Evolutionary conservation across 2,329 filamentous ascomycete species (phyloP), one percentile per base, ranked within the genome.

Genomic region (Alternaria viburni): DNA sequence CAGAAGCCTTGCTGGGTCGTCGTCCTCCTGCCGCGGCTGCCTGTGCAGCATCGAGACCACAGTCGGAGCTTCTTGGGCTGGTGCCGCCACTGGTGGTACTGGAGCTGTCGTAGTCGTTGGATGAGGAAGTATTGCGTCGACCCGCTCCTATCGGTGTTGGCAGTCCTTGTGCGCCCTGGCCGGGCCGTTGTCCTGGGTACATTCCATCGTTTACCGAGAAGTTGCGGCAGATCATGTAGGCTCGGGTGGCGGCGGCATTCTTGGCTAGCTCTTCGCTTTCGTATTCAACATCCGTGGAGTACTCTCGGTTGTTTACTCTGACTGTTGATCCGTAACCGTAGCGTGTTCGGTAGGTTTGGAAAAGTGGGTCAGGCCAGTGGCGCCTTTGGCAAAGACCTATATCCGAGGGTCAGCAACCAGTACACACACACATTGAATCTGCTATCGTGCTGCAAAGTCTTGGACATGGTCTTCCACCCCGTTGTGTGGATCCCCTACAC

Each of bases 181-280:
- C 79, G 75, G 86, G 83, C 78, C 86, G 68, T 81, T 88, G 73
- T 71, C 86, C 76, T 76, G 83, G 88, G 68, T 87, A 88, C 93
- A 97, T 97, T 78, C 95, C 95, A 74, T 96, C 93, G 79, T 97
- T 97, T 80, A 96, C 92, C 59, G 93, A 97, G 83, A 97, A 97
- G 86, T 97, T 97, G 69, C 93, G 91, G 85, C 95, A 97, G 71
- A 97, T 96, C 89, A 97, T 95, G 82, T 97, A 98, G 61, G 95
- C 95, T 66, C 93, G 91, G 88, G 96, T 96, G 64, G 95, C 95
- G 25, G 95, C 95, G 74, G 95, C 96, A 81, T 98, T 94, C 77
- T 93, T 92, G 50, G 95, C 95, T 69, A 97, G 86, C 52, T 88
- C 85, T 78, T 95, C 92, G 66, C 91, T 92, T 78, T 92, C 89